A percentile compares a stretch with the other conserved stretches of the same genome.
Evolutionary conservation across 305 asterid genomes (phyloP).

Genomic region (Fraxinus ornus): DNA sequence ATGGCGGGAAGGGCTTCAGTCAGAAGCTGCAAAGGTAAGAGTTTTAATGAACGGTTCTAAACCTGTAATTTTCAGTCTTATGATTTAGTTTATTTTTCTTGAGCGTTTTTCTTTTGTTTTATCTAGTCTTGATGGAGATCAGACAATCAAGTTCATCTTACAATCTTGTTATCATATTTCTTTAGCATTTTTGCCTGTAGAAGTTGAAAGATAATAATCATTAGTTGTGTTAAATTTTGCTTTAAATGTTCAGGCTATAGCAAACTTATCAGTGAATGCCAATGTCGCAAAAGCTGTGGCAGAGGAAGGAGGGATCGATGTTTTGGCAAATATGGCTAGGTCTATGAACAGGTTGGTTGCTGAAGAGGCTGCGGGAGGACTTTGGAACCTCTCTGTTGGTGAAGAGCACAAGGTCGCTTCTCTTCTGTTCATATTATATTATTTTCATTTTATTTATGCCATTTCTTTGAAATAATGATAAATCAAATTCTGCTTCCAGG

Average conservation of each 20-base stretch:
- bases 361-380: slow-evolving; percentile 97
- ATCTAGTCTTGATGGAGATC: background rate
- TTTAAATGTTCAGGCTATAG: slow-evolving; percentile 69
- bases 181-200: background rate
- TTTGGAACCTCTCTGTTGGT: slow-evolving; percentile 95
- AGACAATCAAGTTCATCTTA: background rate
- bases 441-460: slow-evolving; percentile 14
- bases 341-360: slow-evolving; percentile 81
- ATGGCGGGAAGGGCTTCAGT: slow-evolving; percentile 86
- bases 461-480: slow-evolving; percentile 16
- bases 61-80: background rate
- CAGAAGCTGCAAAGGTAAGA: slow-evolving; percentile 86
- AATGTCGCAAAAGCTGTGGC: slow-evolving; percentile 94
- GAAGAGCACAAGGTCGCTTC: slow-evolving; percentile 83
- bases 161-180: background rate
- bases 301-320: slow-evolving; percentile 78
- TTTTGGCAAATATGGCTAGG: slow-evolving; percentile 68
- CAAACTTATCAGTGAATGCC: slow-evolving; percentile 83
- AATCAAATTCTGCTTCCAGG: slow-evolving; percentile 42
- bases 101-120: background rate
- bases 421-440: background rate
- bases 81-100: background rate
- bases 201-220: background rate
- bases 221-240: slow-evolving; percentile 5
- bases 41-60: slow-evolving; percentile 18